Evolutionary conservation across 2,329 filamentous ascomycete species (phyloP).

Genomic region (Pestalotiopsis sp.): DNA sequence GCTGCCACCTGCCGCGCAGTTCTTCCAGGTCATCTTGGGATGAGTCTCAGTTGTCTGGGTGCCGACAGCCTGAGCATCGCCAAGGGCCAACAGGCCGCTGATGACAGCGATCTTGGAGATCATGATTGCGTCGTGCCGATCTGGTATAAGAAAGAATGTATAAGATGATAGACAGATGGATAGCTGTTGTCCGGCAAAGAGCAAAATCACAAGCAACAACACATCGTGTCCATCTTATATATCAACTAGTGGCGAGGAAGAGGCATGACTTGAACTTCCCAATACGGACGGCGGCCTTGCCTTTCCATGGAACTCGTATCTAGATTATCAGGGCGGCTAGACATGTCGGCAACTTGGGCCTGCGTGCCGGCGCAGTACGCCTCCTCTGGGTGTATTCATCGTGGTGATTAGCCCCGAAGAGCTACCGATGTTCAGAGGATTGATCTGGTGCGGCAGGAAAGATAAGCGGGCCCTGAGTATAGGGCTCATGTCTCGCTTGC

Average conservation of each 20-base stretch:
- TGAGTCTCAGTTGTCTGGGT: slow-evolving; percentile 42
- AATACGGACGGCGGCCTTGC: slow-evolving; percentile 6
- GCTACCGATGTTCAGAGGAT: neutral
- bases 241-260: neutral
- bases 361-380: slow-evolving; percentile 4
- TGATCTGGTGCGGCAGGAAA: neutral
- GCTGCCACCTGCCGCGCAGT: slow-evolving; percentile 43
- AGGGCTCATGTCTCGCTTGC: neutral
- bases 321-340: neutral
- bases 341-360: slow-evolving; percentile 9
- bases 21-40: slow-evolving; percentile 47
- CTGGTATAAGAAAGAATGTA: neutral
- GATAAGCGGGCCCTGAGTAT: slow-evolving; percentile 9
- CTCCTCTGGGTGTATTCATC: neutral
- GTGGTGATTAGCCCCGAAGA: neutral
- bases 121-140: slow-evolving; percentile 18
- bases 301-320: neutral
- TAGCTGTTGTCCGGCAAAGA: neutral
- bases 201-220: neutral
- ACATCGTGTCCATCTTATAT: slow-evolving; percentile 2
- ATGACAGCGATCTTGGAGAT: slow-evolving; percentile 30
- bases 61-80: slow-evolving; percentile 43
- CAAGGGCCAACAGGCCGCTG: slow-evolving; percentile 37
- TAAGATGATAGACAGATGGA: neutral
- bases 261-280: neutral